A percentile compares a stretch with the other conserved stretches of the same genome.
phyloP scores from a whole-genome alignment of 352 stramenopile genomes.

The Phytophthora sp. region DNA sequence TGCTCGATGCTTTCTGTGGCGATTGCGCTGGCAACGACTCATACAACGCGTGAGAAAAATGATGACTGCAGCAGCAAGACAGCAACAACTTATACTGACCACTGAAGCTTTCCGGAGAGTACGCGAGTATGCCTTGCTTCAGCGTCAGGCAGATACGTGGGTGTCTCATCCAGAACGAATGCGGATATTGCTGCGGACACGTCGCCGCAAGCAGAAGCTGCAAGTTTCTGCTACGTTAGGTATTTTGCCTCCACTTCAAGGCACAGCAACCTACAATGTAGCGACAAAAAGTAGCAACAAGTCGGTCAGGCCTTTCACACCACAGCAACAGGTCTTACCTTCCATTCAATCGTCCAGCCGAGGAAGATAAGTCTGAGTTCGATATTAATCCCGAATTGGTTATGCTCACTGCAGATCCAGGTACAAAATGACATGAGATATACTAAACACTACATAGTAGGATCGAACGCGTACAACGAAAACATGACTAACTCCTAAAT shows the following conservation, averaged over 20 bases:
- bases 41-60: conserved; percentile 38
- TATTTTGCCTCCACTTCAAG: conserved; percentile 11
- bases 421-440: too few species aligned
- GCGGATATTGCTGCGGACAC: conserved; percentile 27
- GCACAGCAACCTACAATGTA: neutral
- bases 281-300: conserved; percentile 5
- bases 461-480: conserved; percentile 3
- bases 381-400: neutral
- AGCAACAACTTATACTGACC: conserved; percentile 38
- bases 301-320: neutral
- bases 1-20: conserved; percentile 45
- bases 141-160: conserved; percentile 30
- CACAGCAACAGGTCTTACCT: conserved; percentile 14
- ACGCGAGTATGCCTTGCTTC: conserved; percentile 13
- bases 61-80: conserved; percentile 35
- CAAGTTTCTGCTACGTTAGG: neutral
- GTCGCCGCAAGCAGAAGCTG: conserved; percentile 24
- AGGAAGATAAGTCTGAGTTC: conserved; percentile 5
- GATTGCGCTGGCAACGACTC: conserved; percentile 31
- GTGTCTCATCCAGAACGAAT: conserved; percentile 25
- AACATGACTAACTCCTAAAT: conserved; percentile 1
- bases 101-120: conserved; percentile 34
- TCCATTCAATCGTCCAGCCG: conserved; percentile 9
- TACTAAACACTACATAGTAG: too few species aligned
- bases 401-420: too few species aligned